Percentiles rank a stretch among this genome's conserved stretches.
Conservation (phyloP, 495 filamentous ascomycete species). For the Saxophila tyrrhenica region DNA sequence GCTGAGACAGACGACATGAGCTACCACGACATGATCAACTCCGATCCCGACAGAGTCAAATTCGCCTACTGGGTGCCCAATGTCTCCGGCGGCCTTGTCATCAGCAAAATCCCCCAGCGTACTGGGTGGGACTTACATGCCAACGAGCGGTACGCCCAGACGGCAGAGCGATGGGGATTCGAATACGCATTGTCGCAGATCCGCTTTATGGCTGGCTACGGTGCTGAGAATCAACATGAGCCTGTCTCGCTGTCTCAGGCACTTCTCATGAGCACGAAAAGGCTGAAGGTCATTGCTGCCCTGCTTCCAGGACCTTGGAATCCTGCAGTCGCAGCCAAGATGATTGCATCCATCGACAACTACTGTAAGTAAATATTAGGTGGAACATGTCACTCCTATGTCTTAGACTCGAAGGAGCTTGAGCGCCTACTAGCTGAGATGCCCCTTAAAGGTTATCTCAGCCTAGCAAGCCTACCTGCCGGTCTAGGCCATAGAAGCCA, state of each 20-base stretch:
- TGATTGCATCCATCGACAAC: conserved; percentile 39
- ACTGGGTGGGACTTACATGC: conserved; percentile 37
- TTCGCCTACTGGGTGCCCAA: conserved; percentile 41
- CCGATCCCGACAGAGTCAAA: conserved; percentile 24
- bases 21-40: conserved; percentile 26
- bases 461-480: no score
- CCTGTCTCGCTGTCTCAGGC: conserved; percentile 40
- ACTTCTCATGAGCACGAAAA: conserved; percentile 33
- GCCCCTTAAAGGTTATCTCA: no score
- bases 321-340: conserved; percentile 39
- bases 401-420: no score
- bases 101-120: conserved; percentile 37
- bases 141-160: conserved; percentile 36
- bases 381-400: no score
- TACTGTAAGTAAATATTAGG: no score
- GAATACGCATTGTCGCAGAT: conserved; percentile 41
- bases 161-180: conserved; percentile 36
- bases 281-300: conserved; percentile 38
- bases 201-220: conserved; percentile 39
- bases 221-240: conserved; percentile 39
- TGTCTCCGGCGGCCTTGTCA: conserved; percentile 38
- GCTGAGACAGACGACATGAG: conserved; percentile 10
- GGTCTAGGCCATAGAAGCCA: no score
- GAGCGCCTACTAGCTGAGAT: no score
- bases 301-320: conserved; percentile 41